Conservation (phyloP, 2,329 filamentous ascomycete species). For the Pseudodiploospora longispora region DNA sequence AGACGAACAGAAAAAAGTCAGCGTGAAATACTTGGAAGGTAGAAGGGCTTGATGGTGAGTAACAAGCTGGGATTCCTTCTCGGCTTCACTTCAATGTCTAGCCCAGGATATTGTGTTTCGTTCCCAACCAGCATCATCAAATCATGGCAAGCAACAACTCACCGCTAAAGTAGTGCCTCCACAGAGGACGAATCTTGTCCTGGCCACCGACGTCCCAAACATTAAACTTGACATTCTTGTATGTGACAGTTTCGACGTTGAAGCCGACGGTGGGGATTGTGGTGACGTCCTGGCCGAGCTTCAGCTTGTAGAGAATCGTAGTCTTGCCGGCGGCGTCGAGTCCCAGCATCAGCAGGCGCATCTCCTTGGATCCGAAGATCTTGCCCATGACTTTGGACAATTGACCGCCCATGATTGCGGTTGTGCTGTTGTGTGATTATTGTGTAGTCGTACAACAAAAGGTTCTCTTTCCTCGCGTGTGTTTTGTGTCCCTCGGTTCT, state of each 20-base stretch:
- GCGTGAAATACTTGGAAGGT: background rate
- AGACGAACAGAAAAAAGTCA: constrained; percentile 6
- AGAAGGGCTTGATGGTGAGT: too few species aligned
- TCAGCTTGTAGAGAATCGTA: constrained; percentile 97
- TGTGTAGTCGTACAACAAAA: background rate
- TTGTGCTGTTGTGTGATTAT: background rate
- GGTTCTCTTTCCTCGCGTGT: too few species aligned
- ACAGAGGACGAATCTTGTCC: constrained; percentile 96
- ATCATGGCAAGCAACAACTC: constrained; percentile 19
- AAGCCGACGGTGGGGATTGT: constrained; percentile 98
- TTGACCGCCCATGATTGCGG: constrained; percentile 73
- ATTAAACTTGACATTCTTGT: constrained; percentile 99
- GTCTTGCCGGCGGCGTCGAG: constrained; percentile 98
- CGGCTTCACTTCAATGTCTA: too few species aligned
- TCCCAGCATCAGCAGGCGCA: constrained; percentile 96
- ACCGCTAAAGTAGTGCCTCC: constrained; percentile 95
- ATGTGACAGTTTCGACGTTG: constrained; percentile 98
- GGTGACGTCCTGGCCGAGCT: constrained; percentile 95
- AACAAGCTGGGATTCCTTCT: too few species aligned
- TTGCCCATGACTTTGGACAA: constrained; percentile 96
- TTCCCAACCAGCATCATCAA: background rate
- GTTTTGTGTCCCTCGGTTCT: too few species aligned
- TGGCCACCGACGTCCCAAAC: constrained; percentile 98
- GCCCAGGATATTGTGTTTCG: background rate
- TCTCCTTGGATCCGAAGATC: constrained; percentile 98